Conservation (phyloP, 306 rosid species). For the Vigna unguiculata region DNA sequence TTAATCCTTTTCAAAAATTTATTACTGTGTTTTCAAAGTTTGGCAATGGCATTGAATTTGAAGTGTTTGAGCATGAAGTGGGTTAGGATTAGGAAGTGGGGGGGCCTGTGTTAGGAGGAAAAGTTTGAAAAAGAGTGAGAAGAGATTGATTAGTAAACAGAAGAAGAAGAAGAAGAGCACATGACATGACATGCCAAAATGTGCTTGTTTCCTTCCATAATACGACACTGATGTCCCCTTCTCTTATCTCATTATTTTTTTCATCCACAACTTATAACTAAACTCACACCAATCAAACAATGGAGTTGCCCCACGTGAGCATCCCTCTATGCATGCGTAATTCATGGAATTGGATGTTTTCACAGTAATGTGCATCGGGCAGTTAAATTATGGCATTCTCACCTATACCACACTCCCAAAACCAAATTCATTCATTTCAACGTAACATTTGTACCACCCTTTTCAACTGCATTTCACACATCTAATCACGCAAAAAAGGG, state of each 20-base stretch:
- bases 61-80: background rate
- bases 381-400: constrained; percentile 24
- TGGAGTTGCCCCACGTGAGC: constrained; percentile 27
- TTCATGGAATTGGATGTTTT: constrained; percentile 24
- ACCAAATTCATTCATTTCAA: background rate
- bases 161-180: background rate
- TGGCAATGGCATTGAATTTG: too few species aligned
- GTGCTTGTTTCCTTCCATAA: constrained; percentile 33
- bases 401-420: background rate
- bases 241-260: background rate
- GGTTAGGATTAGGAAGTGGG: background rate
- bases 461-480: background rate
- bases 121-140: constrained; percentile 26
- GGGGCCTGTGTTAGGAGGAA: background rate
- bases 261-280: background rate
- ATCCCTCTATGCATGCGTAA: constrained; percentile 40
- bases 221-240: constrained; percentile 33
- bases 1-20: background rate
- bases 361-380: constrained; percentile 31
- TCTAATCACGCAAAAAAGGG: background rate
- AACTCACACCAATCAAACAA: background rate
- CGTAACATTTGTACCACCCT: background rate
- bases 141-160: constrained; percentile 39
- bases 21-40: too few species aligned
- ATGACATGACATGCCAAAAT: constrained; percentile 38